Percentiles rank a stretch among this genome's conserved stretches.
phyloP scores from a whole-genome alignment of 371 early-diverging fungal species.

The Mortierella sp. region DNA sequence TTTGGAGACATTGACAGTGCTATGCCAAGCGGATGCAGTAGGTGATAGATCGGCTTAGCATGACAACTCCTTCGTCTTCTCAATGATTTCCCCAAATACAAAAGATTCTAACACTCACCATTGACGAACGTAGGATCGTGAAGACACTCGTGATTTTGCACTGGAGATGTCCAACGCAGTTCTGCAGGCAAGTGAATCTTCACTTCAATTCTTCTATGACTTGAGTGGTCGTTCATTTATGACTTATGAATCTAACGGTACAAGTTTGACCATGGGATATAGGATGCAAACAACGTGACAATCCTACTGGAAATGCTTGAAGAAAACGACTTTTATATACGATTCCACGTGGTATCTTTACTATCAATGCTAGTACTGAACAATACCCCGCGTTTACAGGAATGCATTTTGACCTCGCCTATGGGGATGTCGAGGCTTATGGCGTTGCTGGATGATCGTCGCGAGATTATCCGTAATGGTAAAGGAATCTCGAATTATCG shows the following conservation, averaged over 20 bases:
- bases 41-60: neutral
- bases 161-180: slow-evolving; percentile 45
- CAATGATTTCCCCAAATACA: slow-evolving; percentile 71
- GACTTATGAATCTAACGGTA: neutral
- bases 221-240: neutral
- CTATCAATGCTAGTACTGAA: slow-evolving; percentile 80
- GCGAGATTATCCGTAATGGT: slow-evolving; percentile 97
- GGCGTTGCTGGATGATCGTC: slow-evolving; percentile 90
- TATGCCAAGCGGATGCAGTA: slow-evolving; percentile 74
- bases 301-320: slow-evolving; percentile 87
- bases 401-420: slow-evolving; percentile 88
- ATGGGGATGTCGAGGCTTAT: slow-evolving; percentile 93
- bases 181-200: slow-evolving; percentile 23
- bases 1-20: slow-evolving; percentile 84
- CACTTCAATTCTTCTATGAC: neutral
- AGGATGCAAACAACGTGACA: slow-evolving; percentile 84
- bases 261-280: neutral
- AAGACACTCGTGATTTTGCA: slow-evolving; percentile 40
- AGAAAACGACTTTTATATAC: slow-evolving; percentile 93
- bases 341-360: slow-evolving; percentile 89
- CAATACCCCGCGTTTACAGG: slow-evolving; percentile 79
- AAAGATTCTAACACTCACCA: slow-evolving; percentile 14
- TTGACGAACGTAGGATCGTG: slow-evolving; percentile 43
- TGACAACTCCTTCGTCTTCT: neutral
- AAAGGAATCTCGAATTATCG: slow-evolving; percentile 19